Base-by-base conservation (phyloP, 2,329 filamentous ascomycete species). In the Lecanosticta acicola region DNA sequence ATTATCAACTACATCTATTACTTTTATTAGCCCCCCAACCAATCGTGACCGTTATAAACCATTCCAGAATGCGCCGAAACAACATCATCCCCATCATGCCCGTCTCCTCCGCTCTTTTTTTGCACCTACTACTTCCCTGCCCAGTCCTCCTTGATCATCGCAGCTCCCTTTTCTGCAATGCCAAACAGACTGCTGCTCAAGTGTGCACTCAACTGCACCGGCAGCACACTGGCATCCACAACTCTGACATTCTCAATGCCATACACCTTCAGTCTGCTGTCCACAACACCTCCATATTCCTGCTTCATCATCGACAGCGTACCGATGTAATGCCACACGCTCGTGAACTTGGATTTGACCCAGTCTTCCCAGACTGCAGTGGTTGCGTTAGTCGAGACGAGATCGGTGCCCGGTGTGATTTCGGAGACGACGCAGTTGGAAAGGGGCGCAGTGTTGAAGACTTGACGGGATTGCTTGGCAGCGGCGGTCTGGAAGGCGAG, bases 121-220 rank as follows among this genome's bases (percentile, higher is more conserved):
- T n/a, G n/a, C n/a, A n/a, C n/a, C n/a, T n/a, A n/a, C n/a, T 16
- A 9, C 20, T 33, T 18, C 19, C 24, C 3, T 16, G 37, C 14
- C 42, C 33, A 37, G 40, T 53, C 51, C 24, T 51, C 46, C 33
- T 50, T 54, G 20, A 62, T 56, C 14, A 59, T 47, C 39, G 53
- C 55, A 3, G 59, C 44, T 54, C 68, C 71, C 66, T 72, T 72
- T 54, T 64, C 69, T 53, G 57, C 60, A 39, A 64, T 41, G 3
- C 54, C 58, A 45, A 59, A 63, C 2, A 65, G 54, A 19, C 49
- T 51, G 14, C 55, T 59, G 20, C 53, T 59, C 35, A 55, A 35
- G 48, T 57, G 58, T 13, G 54, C 55, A 14, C 46, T 48, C 29
- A 58, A 39, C 32, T 58, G 54, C 35, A 59, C 46, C 3, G 58